Conservation (phyloP, 192 early-diverging fungal species). For the Coemansia guatemalensis region DNA sequence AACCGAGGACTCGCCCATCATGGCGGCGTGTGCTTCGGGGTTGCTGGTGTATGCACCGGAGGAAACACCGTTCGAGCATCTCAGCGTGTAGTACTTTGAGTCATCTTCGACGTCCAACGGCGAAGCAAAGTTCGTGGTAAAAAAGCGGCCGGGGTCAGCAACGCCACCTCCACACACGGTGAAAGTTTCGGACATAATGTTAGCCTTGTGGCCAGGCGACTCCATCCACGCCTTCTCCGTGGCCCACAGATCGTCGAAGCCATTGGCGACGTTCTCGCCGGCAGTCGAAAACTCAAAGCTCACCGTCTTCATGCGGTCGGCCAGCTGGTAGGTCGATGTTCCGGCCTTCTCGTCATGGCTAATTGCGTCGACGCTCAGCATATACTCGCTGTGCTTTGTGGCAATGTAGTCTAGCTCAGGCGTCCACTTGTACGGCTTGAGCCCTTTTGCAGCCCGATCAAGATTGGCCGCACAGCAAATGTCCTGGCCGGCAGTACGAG, state of each 20-base stretch:
- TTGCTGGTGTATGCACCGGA: slow-evolving; percentile 15
- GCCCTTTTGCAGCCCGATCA: slow-evolving; percentile 14
- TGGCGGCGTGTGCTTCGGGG: not conserved
- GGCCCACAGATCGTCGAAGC: slow-evolving; percentile 12
- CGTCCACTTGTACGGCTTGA: slow-evolving; percentile 30
- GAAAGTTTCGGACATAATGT: slow-evolving; percentile 46
- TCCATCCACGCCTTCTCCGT: slow-evolving; percentile 52
- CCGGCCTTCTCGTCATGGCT: slow-evolving; percentile 22
- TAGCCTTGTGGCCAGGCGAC: slow-evolving; percentile 47
- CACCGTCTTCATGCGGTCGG: slow-evolving; percentile 16
- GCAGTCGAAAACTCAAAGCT: slow-evolving; percentile 29
- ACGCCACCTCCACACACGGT: slow-evolving; percentile 55
- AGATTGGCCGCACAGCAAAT: slow-evolving; percentile 52
- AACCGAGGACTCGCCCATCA: too few species aligned
- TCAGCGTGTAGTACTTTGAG: slow-evolving; percentile 28
- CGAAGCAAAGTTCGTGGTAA: slow-evolving; percentile 42
- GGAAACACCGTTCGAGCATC: slow-evolving; percentile 31
- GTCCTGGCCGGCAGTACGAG: slow-evolving; percentile 30
- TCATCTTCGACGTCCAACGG: slow-evolving; percentile 23
- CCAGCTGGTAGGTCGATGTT: slow-evolving; percentile 12
- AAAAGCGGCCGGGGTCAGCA: slow-evolving; percentile 24
- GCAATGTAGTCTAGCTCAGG: slow-evolving; percentile 26
- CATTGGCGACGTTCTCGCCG: slow-evolving; percentile 44
- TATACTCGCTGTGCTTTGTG: slow-evolving; percentile 27
- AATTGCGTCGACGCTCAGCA: slow-evolving; percentile 12